Base-by-base conservation (phyloP, 108 stramenopile genomes). In the Nitzschia sp. region DNA sequence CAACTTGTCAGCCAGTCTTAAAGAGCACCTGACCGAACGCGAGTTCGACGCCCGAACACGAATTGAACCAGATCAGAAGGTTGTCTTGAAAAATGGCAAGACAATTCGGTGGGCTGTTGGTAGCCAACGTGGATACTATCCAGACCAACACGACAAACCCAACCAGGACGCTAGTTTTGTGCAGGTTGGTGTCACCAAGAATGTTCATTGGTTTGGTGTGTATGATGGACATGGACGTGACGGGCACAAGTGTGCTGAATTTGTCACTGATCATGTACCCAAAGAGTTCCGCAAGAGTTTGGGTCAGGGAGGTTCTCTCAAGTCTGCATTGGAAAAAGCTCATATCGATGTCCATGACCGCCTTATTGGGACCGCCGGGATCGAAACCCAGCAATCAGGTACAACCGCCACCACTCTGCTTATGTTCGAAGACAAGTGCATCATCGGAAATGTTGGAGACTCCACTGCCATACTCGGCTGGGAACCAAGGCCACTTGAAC, bases 81-180 rank as follows among this genome's bases (percentile, higher is more conserved):
- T 17, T 46, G 21, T 7, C 34, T 39, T 26, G 7, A 52, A 52
- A 9, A 34, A 37, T 22, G 51, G 51, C 7, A 38, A 15, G 25
- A 37, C 26, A 10, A 57, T 39, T 73, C 59, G 17, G 42, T 63
- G 21, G 70, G 38, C 21, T 34, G 55, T 19, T 51, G 46, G 42
- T 50, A 90, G 86, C 12, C 96, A 97, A 73, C 64, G 94, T 44
- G 96, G 96, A 19, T 97, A 89, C 60, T 93, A 97, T 76, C 91
- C 93, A 6, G 85, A 87, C 56, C 73, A 78, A 62, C 29, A 57
- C 9, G 56, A 80, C 19, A 70, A 70, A 39, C 40, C 48, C 53
- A 70, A 70, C 51, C 59, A 61, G 53, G 69, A 70, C 50, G 57
- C 57, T 7, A 41, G 58, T 62, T 63, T 56, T 51, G 71, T 85